phyloP scores from a whole-genome alignment of 192 early-diverging fungal species.

The Gonapodya prolifera region DNA sequence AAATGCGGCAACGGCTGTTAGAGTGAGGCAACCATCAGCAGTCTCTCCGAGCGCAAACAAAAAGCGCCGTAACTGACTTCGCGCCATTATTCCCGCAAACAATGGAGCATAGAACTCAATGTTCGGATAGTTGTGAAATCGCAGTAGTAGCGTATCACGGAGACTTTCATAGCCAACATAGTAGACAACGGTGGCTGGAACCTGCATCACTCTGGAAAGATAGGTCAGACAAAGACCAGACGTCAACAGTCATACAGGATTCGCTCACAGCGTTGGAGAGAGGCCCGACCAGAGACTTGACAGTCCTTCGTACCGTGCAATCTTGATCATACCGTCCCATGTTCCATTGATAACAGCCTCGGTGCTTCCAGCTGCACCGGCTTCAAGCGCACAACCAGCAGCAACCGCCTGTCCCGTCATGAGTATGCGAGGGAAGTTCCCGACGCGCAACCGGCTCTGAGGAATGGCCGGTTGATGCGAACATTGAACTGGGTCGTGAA shows the following conservation, averaged over 20 bases:
- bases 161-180: slow-evolving; percentile 90
- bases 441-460: neutral
- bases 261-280: slow-evolving; percentile 52
- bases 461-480: slow-evolving; percentile 2
- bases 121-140: slow-evolving; percentile 14
- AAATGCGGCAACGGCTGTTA: slow-evolving; percentile 52
- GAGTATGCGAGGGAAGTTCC: slow-evolving; percentile 15
- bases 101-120: slow-evolving; percentile 50
- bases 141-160: slow-evolving; percentile 32
- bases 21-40: neutral
- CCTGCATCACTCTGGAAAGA: slow-evolving; percentile 47
- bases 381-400: slow-evolving; percentile 18
- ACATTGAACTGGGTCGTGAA: neutral
- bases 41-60: neutral
- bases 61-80: slow-evolving; percentile 35
- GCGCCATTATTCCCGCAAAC: slow-evolving; percentile 61
- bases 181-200: slow-evolving; percentile 84
- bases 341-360: slow-evolving; percentile 14
- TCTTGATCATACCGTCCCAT: slow-evolving; percentile 60
- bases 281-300: slow-evolving; percentile 79
- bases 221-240: neutral
- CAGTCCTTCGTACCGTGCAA: slow-evolving; percentile 65
- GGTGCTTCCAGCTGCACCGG: neutral
- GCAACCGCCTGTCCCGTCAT: slow-evolving; percentile 3
- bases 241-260: neutral